Evolutionary conservation across 208 protist species (phyloP), one percentile per base, ranked within the genome.

Genomic region (Trypanosomatidae sp.): DNA sequence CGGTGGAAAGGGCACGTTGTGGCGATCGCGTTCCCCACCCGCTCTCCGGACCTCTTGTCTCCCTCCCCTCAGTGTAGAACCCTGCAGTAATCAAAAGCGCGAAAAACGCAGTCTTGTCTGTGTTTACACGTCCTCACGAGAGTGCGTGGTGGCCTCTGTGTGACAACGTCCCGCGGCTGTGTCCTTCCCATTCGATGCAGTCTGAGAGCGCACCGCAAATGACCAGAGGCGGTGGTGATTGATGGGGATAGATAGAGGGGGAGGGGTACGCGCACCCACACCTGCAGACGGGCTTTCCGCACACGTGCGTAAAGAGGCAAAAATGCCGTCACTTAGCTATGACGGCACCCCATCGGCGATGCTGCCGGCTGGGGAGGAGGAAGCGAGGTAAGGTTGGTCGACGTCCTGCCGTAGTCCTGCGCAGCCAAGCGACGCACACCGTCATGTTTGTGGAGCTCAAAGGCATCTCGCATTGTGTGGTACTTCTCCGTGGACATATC

Each of bases 371-470:
- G 66, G 17, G 2, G 47, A 58, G 49, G 64, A 12, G 25, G 46
- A 39, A 7, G 41, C 8, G 36, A 41, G 19, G 7, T 28, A 22
- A 10, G 41, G 8, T 50, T 28, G 8, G 64, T 22, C 2, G 44
- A 22, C 44, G 8, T 46, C 44, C 19, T 43, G 41, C 55, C 59
- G 41, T 81, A 81, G 46, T 64, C 71, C 43, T 62, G 43, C 30
- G 62, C 2, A 41, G 64, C 55, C 30, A 90, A 69, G 10, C 90
- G 80, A 33, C 71, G 76, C 5, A 90, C 74, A 36, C 90, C 87
- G 46, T 84, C 85, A 25, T 65, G 71, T 78, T 93, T 92, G 59
- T 95, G 90, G 22, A 19, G 62, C 76, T 93, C 90, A 71, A 92
- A 89, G n/a, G 84, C 87, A 2, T 25, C 17, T 22, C 90, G 83